Percentiles rank a stretch among this genome's conserved stretches.
Conservation (phyloP, 1,139 yeast species). For the Blastobotrys raffinosifermentans region DNA sequence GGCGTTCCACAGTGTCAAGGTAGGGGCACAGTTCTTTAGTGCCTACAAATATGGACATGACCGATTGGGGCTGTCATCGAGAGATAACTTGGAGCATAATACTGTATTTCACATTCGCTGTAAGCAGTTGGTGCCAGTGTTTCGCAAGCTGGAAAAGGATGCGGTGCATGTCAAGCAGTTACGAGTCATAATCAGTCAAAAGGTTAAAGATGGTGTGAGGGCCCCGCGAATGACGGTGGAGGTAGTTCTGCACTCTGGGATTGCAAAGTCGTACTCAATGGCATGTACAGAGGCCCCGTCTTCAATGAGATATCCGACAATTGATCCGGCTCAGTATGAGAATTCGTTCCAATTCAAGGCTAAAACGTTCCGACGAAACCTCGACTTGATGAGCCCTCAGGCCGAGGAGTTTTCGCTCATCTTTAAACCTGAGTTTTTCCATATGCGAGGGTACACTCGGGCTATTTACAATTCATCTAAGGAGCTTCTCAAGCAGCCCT, state of each 20-base stretch:
- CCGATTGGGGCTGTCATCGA: conserved; percentile 5
- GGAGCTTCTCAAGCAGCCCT: conserved; percentile 29
- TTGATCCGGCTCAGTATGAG: conserved; percentile 10
- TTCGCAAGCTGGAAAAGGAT: conserved; percentile 21
- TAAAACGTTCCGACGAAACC: conserved; percentile 20
- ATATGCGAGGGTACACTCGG: conserved; percentile 26
- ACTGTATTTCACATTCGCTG: conserved; percentile 20
- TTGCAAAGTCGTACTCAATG: conserved; percentile 24
- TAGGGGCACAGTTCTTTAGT: conserved; percentile 14
- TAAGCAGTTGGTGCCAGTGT: conserved; percentile 17
- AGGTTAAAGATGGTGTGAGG: conserved; percentile 6
- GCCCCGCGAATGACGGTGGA: conserved; percentile 6
- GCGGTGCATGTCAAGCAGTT: conserved; percentile 13
- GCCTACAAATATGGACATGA: conserved; percentile 10
- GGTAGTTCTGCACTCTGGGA: conserved; percentile 16
- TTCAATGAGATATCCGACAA: conserved; percentile 17
- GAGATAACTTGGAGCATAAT: conserved; percentile 4
- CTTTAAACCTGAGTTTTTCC: conserved; percentile 17
- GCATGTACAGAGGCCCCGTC: conserved; percentile 24
- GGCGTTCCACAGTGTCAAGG: conserved; percentile 15
- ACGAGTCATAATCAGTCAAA: conserved; percentile 10
- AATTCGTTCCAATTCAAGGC: conserved; percentile 23
- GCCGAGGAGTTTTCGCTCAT: conserved; percentile 29
- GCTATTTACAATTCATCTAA: conserved; percentile 17
- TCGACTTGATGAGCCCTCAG: conserved; percentile 27